phyloP scores from a whole-genome alignment of 345 rosid species.

The Eucalyptus regnans region DNA sequence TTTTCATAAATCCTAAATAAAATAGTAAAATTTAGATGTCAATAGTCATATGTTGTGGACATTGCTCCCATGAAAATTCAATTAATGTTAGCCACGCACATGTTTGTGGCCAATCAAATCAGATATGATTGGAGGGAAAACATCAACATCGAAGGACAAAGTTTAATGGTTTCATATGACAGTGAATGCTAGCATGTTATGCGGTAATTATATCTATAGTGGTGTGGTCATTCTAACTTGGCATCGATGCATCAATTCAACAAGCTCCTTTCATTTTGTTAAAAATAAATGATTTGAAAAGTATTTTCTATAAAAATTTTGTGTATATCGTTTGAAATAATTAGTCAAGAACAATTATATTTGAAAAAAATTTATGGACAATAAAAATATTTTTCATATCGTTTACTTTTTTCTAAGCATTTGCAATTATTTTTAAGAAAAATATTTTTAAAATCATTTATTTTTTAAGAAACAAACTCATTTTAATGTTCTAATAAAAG shows the following conservation, averaged over 20 bases:
- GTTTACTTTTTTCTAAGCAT: too few species aligned
- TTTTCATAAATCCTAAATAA: too few species aligned
- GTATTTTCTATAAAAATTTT: too few species aligned
- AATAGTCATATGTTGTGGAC: rapidly evolving
- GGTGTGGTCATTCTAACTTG: neutral
- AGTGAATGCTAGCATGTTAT: rapidly evolving
- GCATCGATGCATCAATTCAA: neutral
- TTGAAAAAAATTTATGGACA: too few species aligned
- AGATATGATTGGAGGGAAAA: neutral
- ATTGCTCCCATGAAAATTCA: neutral
- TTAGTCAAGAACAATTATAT: too few species aligned
- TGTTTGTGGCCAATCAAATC: neutral
- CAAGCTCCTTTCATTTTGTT: too few species aligned
- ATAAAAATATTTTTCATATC: too few species aligned
- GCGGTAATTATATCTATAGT: rapidly evolving
- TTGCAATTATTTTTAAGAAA: too few species aligned
- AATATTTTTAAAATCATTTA: too few species aligned
- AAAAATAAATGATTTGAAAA: too few species aligned
- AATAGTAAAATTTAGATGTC: rapidly evolving
- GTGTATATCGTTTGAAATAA: too few species aligned
- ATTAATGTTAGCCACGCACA: neutral
- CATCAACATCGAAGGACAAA: neutral
- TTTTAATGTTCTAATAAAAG: neutral
- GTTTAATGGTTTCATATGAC: neutral
- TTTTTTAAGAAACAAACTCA: too few species aligned